Evolutionary conservation across 257 asterid species (phyloP).

Genomic region (Solanum clarkiae): DNA sequence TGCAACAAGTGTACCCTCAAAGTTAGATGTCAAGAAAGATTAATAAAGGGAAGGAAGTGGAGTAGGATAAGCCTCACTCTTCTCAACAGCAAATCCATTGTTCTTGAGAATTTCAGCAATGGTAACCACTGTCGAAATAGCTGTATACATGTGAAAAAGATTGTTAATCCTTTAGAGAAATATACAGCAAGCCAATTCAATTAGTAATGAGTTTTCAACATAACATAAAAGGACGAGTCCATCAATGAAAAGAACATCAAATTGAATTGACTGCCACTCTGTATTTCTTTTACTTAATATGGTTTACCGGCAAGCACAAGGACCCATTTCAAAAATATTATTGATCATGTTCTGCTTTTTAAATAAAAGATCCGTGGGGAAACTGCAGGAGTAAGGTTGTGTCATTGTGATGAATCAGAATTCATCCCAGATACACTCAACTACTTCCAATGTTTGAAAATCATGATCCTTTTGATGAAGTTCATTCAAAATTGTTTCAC

Average conservation of each 20-base stretch:
- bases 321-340: background rate
- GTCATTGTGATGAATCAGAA: background rate
- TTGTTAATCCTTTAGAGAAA: background rate
- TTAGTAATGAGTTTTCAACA: background rate
- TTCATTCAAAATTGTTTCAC: background rate
- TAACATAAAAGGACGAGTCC: background rate
- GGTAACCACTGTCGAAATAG: conserved; percentile 64
- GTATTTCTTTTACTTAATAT: background rate
- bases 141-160: conserved; percentile 14
- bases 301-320: background rate
- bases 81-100: conserved; percentile 63
- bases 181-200: background rate
- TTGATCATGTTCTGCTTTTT: background rate
- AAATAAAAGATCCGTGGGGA: background rate
- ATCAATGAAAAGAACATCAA: background rate
- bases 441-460: background rate
- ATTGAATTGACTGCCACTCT: background rate
- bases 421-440: background rate
- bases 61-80: conserved; percentile 22
- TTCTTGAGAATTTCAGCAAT: conserved; percentile 69
- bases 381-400: background rate
- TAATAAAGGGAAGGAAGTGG: background rate
- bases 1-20: conserved; percentile 1
- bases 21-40: background rate
- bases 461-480: background rate